These are phyloP conservation scores for Ophiosphaerella narmari DNA, from an alignment of 2,329 filamentous ascomycete species.

Conservation along the genomic window DNA sequence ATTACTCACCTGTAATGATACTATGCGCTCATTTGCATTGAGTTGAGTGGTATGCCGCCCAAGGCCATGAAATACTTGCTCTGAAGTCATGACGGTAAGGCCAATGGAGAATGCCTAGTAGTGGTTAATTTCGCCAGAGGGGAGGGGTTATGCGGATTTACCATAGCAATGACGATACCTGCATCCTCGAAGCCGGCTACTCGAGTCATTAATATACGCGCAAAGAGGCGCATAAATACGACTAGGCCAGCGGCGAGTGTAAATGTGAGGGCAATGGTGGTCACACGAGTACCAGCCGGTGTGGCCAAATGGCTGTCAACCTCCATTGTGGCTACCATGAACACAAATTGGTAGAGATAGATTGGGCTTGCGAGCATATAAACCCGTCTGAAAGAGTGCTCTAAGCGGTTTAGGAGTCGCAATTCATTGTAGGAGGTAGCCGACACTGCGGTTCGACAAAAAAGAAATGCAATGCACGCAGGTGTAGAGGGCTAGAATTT, in stretches of 20 bases:
- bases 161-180: conserved; percentile 39
- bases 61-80: conserved; percentile 40
- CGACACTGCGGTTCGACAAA: background rate
- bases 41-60: conserved; percentile 27
- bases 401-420: too few relatives aligned
- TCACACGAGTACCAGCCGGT: conserved; percentile 37
- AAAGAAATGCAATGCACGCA: too few relatives aligned
- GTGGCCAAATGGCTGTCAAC: conserved; percentile 19
- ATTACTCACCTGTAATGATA: conserved; percentile 19
- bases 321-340: background rate
- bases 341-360: too few relatives aligned
- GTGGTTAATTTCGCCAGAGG: conserved; percentile 7
- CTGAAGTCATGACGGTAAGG: conserved; percentile 30
- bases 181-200: conserved; percentile 36
- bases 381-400: too few relatives aligned
- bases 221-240: conserved; percentile 40
- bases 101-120: conserved; percentile 30
- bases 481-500: too few relatives aligned
- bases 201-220: conserved; percentile 28
- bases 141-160: conserved; percentile 10
- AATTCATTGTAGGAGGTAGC: background rate
- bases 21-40: conserved; percentile 8
- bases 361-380: too few relatives aligned
- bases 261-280: conserved; percentile 36
- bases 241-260: conserved; percentile 36